phyloP scores from a whole-genome alignment of 1,284 basidiomycete species.

The Laetiporus sulphureus region DNA sequence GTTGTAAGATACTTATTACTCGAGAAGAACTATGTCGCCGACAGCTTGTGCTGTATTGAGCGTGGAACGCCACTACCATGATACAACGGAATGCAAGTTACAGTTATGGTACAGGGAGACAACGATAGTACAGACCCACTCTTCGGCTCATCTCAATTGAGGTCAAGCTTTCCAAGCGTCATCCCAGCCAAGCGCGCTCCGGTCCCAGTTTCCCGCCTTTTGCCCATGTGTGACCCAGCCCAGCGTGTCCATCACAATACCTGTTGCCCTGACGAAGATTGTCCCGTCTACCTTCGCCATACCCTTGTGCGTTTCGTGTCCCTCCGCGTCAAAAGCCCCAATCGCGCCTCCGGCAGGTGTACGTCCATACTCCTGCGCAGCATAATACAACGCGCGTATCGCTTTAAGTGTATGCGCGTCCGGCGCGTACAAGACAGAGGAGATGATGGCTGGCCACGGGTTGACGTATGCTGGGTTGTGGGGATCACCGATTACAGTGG shows the following conservation, averaged over 20 bases:
- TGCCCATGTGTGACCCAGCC: slow-evolving; percentile 55
- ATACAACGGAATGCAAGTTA: no score
- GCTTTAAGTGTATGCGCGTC: slow-evolving; percentile 60
- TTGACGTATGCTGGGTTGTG: slow-evolving; percentile 35
- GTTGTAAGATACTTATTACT: no score
- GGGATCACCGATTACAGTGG: slow-evolving; percentile 32
- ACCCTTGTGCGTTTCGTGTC: slow-evolving; percentile 37
- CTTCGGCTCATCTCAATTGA: slow-evolving; percentile 2
- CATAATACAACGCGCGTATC: slow-evolving; percentile 49
- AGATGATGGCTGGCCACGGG: slow-evolving; percentile 53
- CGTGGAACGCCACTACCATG: no score
- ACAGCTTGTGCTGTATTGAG: no score
- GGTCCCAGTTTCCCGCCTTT: slow-evolving; percentile 47
- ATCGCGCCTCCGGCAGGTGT: slow-evolving; percentile 35
- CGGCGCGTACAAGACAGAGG: slow-evolving; percentile 45
- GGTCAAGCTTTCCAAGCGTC: slow-evolving; percentile 46
- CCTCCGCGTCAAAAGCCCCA: slow-evolving; percentile 35
- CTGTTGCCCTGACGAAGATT: slow-evolving; percentile 57
- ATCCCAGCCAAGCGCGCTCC: slow-evolving; percentile 61
- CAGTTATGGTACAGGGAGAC: not conserved
- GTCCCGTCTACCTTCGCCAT: slow-evolving; percentile 49
- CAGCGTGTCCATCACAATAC: slow-evolving; percentile 50
- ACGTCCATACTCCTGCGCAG: slow-evolving; percentile 42
- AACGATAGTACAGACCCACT: not conserved
- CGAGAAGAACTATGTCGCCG: no score